These are phyloP conservation scores for Salix brachista DNA, from an alignment of 345 rosid genomes.

Conservation along the genomic window DNA sequence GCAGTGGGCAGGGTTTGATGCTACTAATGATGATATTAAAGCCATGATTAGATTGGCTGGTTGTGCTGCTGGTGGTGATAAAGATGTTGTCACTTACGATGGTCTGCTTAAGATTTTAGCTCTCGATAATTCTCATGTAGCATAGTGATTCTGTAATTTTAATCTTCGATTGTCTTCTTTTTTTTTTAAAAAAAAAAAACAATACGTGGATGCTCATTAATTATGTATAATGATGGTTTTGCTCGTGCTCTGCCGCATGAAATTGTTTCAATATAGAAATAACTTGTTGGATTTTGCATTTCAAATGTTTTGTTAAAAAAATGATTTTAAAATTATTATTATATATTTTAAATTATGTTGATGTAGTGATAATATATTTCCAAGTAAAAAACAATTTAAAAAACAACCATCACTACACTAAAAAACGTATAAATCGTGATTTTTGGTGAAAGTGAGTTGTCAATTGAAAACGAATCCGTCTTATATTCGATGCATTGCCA, in stretches of 20 bases:
- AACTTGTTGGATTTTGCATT: too few species aligned
- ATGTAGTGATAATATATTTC: too few species aligned
- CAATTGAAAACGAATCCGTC: not conserved
- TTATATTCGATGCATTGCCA: not conserved
- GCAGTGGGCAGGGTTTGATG: conserved; percentile 59
- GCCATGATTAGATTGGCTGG: conserved; percentile 69
- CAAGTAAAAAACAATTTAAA: too few species aligned
- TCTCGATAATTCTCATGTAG: conserved; percentile 17
- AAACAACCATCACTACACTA: too few species aligned
- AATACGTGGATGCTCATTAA: not conserved
- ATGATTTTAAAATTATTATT: too few species aligned
- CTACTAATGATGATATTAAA: conserved; percentile 54
- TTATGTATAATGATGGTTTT: not conserved
- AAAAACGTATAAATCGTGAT: not conserved
- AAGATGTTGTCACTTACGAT: conserved; percentile 48
- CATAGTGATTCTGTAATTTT: not conserved
- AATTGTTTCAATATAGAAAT: not conserved
- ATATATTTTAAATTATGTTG: too few species aligned
- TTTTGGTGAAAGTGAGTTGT: not conserved
- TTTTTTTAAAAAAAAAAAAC: not conserved
- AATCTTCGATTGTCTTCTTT: not conserved
- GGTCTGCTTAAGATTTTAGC: conserved; percentile 56
- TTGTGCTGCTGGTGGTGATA: conserved; percentile 48
- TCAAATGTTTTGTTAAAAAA: too few species aligned
- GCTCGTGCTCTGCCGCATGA: not conserved